These are phyloP conservation scores for Mesembryanthemum crystallinum DNA, from an alignment of 148 eudicot genomes.

Conservation along the genomic window DNA sequence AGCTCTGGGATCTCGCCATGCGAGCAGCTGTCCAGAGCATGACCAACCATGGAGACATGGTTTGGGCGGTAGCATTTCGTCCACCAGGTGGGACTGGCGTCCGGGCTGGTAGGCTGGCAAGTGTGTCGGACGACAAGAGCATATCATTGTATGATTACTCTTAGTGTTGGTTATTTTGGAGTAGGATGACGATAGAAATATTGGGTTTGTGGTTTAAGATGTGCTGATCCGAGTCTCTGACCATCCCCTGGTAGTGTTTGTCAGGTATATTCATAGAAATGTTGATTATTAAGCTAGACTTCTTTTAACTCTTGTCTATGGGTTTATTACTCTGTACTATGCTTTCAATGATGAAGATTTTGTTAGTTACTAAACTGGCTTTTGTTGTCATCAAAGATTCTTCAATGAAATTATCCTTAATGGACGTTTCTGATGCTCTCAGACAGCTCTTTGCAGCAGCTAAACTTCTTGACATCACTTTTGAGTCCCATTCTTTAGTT, in stretches of 20 bases:
- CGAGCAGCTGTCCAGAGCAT: slow-evolving; percentile 79
- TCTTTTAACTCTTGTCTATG: background rate
- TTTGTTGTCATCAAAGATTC: background rate
- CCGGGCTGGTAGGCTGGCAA: slow-evolving; percentile 68
- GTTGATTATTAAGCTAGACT: background rate
- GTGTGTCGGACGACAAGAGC: slow-evolving; percentile 91
- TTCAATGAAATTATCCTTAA: background rate
- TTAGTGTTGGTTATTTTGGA: slow-evolving; percentile 3
- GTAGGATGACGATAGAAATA: background rate
- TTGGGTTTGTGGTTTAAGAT: slow-evolving; percentile 11
- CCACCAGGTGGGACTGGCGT: slow-evolving; percentile 57
- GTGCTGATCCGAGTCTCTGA: background rate
- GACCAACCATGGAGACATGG: slow-evolving; percentile 80
- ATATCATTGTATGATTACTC: slow-evolving; percentile 77
- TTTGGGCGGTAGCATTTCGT: slow-evolving; percentile 89
- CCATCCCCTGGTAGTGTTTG: background rate
- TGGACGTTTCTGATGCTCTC: background rate
- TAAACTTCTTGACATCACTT: background rate
- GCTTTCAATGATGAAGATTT: background rate
- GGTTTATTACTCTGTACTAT: slow-evolving; percentile 2
- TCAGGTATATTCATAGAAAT: background rate
- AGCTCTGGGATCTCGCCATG: slow-evolving; percentile 88
- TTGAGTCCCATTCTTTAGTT: no score
- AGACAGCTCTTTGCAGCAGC: background rate
- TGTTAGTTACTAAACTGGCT: background rate